Percentiles rank a stretch among this genome's conserved stretches.
Evolutionary conservation across 2,329 filamentous ascomycete genomes (phyloP).

Genomic region (Calonectria crousiana): DNA sequence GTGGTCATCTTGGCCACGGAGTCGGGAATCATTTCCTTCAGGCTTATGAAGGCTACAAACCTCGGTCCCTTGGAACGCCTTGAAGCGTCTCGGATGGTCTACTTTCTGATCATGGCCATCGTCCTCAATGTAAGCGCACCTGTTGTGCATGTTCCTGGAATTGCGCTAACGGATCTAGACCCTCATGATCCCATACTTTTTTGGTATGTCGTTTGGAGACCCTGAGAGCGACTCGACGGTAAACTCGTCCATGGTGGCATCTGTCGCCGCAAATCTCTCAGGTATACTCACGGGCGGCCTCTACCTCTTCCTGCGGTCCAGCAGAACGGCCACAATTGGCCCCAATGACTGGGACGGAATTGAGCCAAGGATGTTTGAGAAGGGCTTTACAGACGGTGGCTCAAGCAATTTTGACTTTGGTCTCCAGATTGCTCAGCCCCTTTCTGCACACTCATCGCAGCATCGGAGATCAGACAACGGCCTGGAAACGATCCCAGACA

Average conservation of each 20-base stretch:
- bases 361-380: conserved; percentile 29
- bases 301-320: conserved; percentile 76
- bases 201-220: conserved; percentile 63
- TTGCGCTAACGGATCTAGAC: conserved; percentile 57
- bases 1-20: conserved; percentile 63
- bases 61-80: conserved; percentile 72
- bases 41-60: conserved; percentile 65
- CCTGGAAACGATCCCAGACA: background rate
- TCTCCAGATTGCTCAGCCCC: conserved; percentile 26
- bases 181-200: conserved; percentile 74
- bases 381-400: conserved; percentile 30
- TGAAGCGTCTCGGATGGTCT: conserved; percentile 77
- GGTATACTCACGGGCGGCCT: conserved; percentile 74
- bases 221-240: conserved; percentile 55
- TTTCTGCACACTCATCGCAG: conserved; percentile 13
- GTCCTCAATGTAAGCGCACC: conserved; percentile 66
- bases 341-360: conserved; percentile 56
- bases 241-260: conserved; percentile 71
- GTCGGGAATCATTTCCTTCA: conserved; percentile 67
- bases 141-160: background rate
- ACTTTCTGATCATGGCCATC: conserved; percentile 70
- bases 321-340: conserved; percentile 67
- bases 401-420: conserved; percentile 29
- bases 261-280: conserved; percentile 74
- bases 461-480: conserved; percentile 8